A percentile compares a stretch with the other conserved stretches of the same genome.
Conservation (phyloP, 73 alveolate species). For the Paramecium tetraurelia region DNA sequence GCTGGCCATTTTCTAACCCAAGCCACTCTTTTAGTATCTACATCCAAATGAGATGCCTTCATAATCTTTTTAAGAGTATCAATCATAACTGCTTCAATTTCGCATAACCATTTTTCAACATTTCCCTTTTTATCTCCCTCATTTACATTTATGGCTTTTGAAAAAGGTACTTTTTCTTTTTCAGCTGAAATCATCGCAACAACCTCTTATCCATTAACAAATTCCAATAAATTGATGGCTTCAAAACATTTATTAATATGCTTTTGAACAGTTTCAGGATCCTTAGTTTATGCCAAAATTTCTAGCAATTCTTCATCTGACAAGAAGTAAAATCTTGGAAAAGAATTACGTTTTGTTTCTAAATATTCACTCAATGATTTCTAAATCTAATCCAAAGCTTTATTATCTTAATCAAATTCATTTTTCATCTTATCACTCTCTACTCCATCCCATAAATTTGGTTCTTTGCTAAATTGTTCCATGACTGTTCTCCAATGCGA, state of each 20-base stretch:
- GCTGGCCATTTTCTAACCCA: conserved; percentile 99
- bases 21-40: conserved; percentile 81
- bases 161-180: conserved; percentile 89
- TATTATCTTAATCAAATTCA: conserved; percentile 87
- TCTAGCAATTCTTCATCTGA: conserved; percentile 97
- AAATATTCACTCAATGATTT: conserved; percentile 97
- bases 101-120: conserved; percentile 95
- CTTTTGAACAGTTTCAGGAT: conserved; percentile 94
- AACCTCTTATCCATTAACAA: conserved; percentile 47
- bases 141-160: conserved; percentile 85
- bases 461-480: conserved; percentile 77
- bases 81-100: conserved; percentile 91
- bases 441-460: conserved; percentile 62
- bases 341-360: conserved; percentile 94
- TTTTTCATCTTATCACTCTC: conserved; percentile 74
- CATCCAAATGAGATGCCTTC: conserved; percentile 75
- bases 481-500: conserved; percentile 92
- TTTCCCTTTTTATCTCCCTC: conserved; percentile 96
- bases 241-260: conserved; percentile 98
- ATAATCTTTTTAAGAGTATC: conserved; percentile 80
- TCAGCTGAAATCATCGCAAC: conserved; percentile 91
- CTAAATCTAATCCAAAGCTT: conserved; percentile 95
- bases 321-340: conserved; percentile 96
- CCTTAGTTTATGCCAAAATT: conserved; percentile 97
- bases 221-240: conserved; percentile 91